Base-by-base conservation (phyloP, 2,329 filamentous ascomycete species). In the Diatrype stigma region DNA sequence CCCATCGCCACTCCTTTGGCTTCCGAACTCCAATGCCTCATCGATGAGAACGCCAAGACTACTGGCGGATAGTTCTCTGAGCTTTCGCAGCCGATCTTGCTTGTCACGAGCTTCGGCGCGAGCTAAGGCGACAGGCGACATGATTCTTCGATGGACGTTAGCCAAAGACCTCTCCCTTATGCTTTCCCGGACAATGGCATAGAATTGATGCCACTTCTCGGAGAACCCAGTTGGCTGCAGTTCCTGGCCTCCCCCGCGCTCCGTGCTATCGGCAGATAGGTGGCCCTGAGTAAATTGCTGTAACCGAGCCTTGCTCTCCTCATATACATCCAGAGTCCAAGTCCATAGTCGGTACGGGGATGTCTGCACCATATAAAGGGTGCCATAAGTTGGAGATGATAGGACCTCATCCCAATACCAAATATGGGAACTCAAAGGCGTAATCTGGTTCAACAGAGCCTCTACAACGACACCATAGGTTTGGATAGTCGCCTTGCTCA, bases 351-450 rank as follows among this genome's bases (percentile, higher is more conserved):
- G 80, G 38, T 86, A 62, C 0, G 94, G 94, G 1, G 87, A 90
- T 0, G 86, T 96, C 68, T 99, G 94, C 8, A 95, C 72, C 14
- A 89, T 87, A 69, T 96, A 96, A 3, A 96, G 67, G 30, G 84
- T 86, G 57, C 89, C 92, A 63, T 87, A 89, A 46, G 83, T 79
- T 59, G 90, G 86, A 1, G 90, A 95, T 10, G 83, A 82, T 28
- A 96, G 73, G 2, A 96, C 81, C 58, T 94, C 88, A 63, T 96
- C 90, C 94, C 94, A 99, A 68, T 97, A 97, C 84, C 87, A 92
- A 22, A 96, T 86, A 60, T 96, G 91, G 57, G 96, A 86, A 60
- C 85, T 89, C 17, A 99, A 71, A 0, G 87, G 86, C 11, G 93
- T 84, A 11, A 91, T 95, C 61, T 94, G 87, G 50, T 93, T 87